phyloP scores from a whole-genome alignment of 148 eudicot species.

The Heliamphora exappendiculata region DNA sequence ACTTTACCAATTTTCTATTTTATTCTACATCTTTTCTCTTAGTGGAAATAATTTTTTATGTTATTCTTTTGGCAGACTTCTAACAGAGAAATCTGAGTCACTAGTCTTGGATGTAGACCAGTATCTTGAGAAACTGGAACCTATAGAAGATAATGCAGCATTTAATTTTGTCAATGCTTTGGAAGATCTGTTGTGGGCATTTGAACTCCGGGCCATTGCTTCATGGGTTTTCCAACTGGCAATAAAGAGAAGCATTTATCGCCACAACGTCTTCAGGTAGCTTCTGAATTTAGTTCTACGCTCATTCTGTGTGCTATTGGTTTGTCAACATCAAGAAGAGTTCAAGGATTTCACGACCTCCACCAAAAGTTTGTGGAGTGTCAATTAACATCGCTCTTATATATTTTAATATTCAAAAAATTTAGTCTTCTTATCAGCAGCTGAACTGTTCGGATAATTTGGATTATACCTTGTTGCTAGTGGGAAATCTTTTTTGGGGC shows the following conservation, averaged over 20 bases:
- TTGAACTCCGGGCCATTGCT: constrained; percentile 90
- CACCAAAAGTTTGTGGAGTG: background rate
- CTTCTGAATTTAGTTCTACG: background rate
- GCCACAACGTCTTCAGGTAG: constrained; percentile 71
- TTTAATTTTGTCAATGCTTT: constrained; percentile 92
- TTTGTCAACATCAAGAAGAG: background rate
- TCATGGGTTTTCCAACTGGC: constrained; percentile 93
- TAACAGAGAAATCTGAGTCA: constrained; percentile 57
- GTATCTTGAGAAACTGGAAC: constrained; percentile 58
- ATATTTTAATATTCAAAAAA: background rate
- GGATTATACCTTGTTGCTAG: background rate
- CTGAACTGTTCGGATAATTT: background rate
- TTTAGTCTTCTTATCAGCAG: background rate
- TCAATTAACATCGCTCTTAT: background rate
- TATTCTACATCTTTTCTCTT: background rate
- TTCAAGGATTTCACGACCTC: background rate
- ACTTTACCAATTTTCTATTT: background rate
- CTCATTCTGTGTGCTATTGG: background rate
- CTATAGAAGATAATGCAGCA: constrained; percentile 77
- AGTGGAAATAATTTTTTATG: background rate
- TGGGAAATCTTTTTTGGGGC: background rate
- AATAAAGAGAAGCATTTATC: constrained; percentile 66
- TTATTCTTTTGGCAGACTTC: constrained; percentile 46
- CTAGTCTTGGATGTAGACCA: constrained; percentile 48
- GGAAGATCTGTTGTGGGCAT: constrained; percentile 94